phyloP scores from a whole-genome alignment of 257 asterid species.

The Solanum bulbocastanum region DNA sequence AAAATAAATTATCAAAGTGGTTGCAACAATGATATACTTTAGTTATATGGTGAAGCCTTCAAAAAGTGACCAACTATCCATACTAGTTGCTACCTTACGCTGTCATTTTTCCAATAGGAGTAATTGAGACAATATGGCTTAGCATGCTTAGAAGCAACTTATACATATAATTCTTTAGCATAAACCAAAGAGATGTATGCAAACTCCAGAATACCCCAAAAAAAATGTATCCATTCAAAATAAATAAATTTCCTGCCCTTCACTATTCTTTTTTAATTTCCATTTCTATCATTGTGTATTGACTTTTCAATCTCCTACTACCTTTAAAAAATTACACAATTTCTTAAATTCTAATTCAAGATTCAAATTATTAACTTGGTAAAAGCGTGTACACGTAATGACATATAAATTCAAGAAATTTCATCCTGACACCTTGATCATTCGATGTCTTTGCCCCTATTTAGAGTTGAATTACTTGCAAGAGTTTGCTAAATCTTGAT shows the following conservation, averaged over 20 bases:
- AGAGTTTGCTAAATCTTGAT: not conserved
- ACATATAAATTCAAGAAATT: not conserved
- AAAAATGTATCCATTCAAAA: not conserved
- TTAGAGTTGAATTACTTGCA: not conserved
- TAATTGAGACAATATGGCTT: not conserved
- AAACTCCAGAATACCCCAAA: too few relatives aligned
- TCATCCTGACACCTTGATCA: not conserved
- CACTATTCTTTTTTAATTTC: not conserved
- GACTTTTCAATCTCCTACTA: not conserved
- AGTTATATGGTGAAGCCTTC: not conserved
- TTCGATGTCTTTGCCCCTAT: not conserved
- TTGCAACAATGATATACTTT: not conserved
- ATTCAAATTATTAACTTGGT: not conserved
- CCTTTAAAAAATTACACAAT: not conserved
- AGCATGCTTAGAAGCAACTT: not conserved
- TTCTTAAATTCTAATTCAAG: not conserved
- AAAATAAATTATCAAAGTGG: not conserved
- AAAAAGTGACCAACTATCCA: not conserved
- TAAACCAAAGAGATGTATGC: not conserved
- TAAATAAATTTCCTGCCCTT: not conserved
- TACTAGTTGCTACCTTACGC: not conserved
- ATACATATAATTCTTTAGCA: not conserved
- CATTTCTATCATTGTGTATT: not conserved
- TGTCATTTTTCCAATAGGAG: not conserved
- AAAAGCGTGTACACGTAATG: not conserved